Base-by-base conservation (phyloP, 768 basidiomycete species). In the Mycena alexandri region DNA sequence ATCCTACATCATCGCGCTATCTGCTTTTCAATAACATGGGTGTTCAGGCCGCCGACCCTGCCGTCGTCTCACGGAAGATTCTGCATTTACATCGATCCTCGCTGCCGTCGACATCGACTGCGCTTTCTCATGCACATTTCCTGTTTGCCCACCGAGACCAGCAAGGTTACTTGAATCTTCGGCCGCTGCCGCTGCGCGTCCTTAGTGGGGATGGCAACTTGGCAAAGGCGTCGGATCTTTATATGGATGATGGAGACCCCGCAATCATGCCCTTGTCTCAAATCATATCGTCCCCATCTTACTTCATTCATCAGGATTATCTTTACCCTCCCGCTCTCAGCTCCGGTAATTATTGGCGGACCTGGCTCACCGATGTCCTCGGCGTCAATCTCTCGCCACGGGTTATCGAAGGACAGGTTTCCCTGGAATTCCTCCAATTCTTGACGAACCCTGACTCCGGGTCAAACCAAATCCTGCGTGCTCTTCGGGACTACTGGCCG, bases 401-500 rank as follows among this genome's bases (percentile, higher is more conserved):
- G 17, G 47, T 67, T 21, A 25, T 54, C 7, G 52, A 17, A 2
- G 59, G 65, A 21, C 24, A 38, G 17, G 43, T 62, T 54, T 67
- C 59, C 33, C 24, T 38, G 11, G 65, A 61, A 34, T 67, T 67
- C 58, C 33, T 34, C 50, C 33, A 61, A 17, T 34, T 50, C 22
- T 61, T 48, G 34, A 59, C 56, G 16, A 29, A 54, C 21, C 36
- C 19, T 12, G n/a, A 21, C 25, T 34, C 38, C 19, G 51, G 25
- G 22, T 29, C 10, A 19, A 14, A 19, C 7, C 34, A 50, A 47
- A 42, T 60, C n/a, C 47, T 61, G 10, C 41, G 44, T 17, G 57
- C 59, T 44, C 65, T 67, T 19, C 36, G 34, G 34, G 58, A 67
- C 11, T 61, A 60, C 19, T 67, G 65, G 65, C 65, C 65, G 2